phyloP scores from a whole-genome alignment of 2,329 filamentous ascomycete species.

The Nannizzia gypsea region DNA sequence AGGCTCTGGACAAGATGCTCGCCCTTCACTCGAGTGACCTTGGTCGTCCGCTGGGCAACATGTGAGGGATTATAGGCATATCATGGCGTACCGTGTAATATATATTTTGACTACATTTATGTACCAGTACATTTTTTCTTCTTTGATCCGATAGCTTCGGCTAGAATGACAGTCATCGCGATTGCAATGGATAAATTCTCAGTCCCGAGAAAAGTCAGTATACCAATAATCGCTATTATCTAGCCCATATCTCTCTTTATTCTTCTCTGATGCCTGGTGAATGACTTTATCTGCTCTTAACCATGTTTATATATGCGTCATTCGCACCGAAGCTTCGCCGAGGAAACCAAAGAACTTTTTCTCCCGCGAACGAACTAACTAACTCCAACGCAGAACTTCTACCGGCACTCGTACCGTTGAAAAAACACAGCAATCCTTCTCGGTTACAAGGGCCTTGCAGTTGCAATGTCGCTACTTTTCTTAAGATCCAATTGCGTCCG shows the following conservation, averaged over 20 bases:
- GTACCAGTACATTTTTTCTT: conserved; percentile 2
- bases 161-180: neutral
- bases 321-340: neutral
- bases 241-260: too few species aligned
- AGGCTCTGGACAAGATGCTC: conserved; percentile 65
- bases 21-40: conserved; percentile 46
- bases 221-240: too few species aligned
- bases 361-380: neutral
- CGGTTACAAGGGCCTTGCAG: neutral
- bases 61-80: conserved; percentile 8
- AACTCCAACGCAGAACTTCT: neutral
- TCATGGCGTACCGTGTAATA: conserved; percentile 22
- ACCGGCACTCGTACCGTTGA: neutral
- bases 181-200: too few species aligned
- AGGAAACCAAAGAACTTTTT: neutral
- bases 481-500: conserved; percentile 30
- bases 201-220: too few species aligned
- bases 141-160: neutral
- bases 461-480: conserved; percentile 30
- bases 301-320: too few species aligned
- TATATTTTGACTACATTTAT: neutral
- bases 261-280: too few species aligned
- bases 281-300: too few species aligned
- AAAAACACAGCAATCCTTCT: neutral
- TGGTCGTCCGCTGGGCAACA: conserved; percentile 18